Evolutionary conservation across 176 grass and related monocot genomes (phyloP), one percentile per base, ranked within the genome.

Genomic region (Paspalum notatum): DNA sequence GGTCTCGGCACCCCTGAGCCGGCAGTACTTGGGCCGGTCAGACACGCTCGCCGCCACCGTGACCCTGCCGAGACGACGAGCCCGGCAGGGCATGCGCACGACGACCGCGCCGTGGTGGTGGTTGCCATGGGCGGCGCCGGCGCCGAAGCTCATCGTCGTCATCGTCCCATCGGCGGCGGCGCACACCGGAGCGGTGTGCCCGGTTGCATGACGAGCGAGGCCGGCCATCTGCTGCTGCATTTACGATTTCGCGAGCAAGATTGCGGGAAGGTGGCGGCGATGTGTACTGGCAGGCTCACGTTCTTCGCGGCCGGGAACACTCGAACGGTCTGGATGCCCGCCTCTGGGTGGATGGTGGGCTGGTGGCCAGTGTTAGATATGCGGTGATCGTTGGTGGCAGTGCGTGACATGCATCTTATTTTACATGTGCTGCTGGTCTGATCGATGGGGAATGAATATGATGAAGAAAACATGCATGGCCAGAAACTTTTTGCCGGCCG

Each of bases 21-120:
- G 68, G 68, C 68, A 12, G 68, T 71, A 71, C 15, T 71, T 71
- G 46, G 68, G 68, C 24, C 15, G 68, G 24, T 22, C 11, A 27
- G 68, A 24, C 24, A 15, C 58, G 58, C 7, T 22, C 2, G 68
- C 24, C 46, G 46, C 67, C 21, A 43, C 21, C 7, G 22, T 2
- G 8, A 49, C 25, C 14, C 1, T 51, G 24, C 68, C 68, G 46
- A 9, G 46, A 37, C 68, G 46, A 18, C 68, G 46, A 7, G 45
- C 3, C 44, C 67, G 66, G n/a, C n/a, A 17, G 17, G 16, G 1
- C 22, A 8, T 22, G 66, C 21, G 44, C n/a, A 16, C 22, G 22
- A 17, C 22, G 22, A 10, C 67, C 44, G 26, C 43, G 13, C 41
- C 1, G 66, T 24, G 11, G 38, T 47, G 43, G 43, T 8, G 42